Base-by-base conservation (phyloP, 768 basidiomycete genomes). In the Leccinum broughii region DNA sequence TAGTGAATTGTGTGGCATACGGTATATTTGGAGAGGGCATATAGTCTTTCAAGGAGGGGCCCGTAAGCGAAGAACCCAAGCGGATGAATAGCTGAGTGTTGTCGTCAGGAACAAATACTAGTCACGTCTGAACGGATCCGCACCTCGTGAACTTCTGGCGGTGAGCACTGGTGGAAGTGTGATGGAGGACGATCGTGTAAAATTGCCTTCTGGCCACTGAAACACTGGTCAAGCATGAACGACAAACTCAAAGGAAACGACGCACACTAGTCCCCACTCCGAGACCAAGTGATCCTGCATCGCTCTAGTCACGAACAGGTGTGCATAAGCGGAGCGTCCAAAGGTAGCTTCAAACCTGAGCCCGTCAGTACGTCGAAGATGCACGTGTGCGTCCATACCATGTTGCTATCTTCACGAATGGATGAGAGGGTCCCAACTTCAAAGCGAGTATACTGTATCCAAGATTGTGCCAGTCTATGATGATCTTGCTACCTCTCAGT, bases 391-490 rank as follows among this genome's bases (percentile, higher is more conserved):
- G 34, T 26, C 20, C 74, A n/a, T 64, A 96, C 96, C 83, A 82
- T 76, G 84, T 85, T 0, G 93, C 89, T 22, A 96, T 70, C 63
- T 73, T 81, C 44, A 96, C 93, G 62, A 95, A 80, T 0, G 80
- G 72, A 70, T 94, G 91, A 0, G 73, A 70, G 1, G 78, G 60
- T 0, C 93, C 91, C n/a, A 95, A 76, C 66, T 86, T 89, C 64
- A 99, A 74, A 1, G 89, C 90, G 52, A 99, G 83, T 51, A 98
- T 94, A 63, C 87, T 96, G 72, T 93, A 95, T 17, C 97, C 97
- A 26, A 96, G 83, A 73, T 99, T 99, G 72, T 99, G 97, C 97
- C 97, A 99, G 76, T 99, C 97, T 57, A 99, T 95, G 61, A 99
- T 91, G 64, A 99, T 79, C 67, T 91, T 93, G 64, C 88, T 89